Evolutionary conservation across 2,329 filamentous ascomycete genomes (phyloP), one percentile per base, ranked within the genome.

Genomic region (Sporothrix schenckii): DNA sequence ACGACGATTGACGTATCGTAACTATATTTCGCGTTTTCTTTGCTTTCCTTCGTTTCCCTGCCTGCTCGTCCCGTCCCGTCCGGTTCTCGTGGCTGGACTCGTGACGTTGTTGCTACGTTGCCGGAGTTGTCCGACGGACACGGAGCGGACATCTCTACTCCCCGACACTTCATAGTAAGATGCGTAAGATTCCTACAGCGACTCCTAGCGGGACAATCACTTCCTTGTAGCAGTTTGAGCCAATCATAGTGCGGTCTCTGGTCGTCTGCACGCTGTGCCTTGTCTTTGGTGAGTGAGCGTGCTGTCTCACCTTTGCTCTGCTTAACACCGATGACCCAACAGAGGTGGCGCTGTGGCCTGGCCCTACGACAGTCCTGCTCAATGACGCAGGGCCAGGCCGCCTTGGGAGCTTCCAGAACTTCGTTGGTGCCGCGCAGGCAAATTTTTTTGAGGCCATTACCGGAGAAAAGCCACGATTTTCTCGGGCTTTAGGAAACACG

Each of bases 331-430:
- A 2, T n/a, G 54, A 21, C 41, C 41, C 60, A 50, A 65, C 47
- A 66, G 14, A 34, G 34, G 34, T 16, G 41, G 41, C 41, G 41
- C 47, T 30, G 30, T 47, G 44, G 44, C 60, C 6, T 16, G 44
- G 21, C 61, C 44, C 44, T 66, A 44, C 41, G 41, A 44, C 39
- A 30, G n/a, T 19, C 10, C 63, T 68, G 41, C 14, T 67, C 69
- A 61, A 70, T 70, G 69, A 70, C 69, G 69, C 65, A 68, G 61
- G 56, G 30, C 10, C 41, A 14, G 50, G n/a, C 41, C 24, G 11
- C 41, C 14, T 47, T 53, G 44, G 72, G 70, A 73, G 72, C 72
- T 73, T 70, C 70, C 56, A 71, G 70, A 71, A 71, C 44, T 30
- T 5, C n/a, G 13, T 14, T 24, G 3, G 10, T 21, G 63, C 44